Evolutionary conservation across 1,139 yeast species (phyloP).

Genomic region (Saccharomycopsis crataegensis): DNA sequence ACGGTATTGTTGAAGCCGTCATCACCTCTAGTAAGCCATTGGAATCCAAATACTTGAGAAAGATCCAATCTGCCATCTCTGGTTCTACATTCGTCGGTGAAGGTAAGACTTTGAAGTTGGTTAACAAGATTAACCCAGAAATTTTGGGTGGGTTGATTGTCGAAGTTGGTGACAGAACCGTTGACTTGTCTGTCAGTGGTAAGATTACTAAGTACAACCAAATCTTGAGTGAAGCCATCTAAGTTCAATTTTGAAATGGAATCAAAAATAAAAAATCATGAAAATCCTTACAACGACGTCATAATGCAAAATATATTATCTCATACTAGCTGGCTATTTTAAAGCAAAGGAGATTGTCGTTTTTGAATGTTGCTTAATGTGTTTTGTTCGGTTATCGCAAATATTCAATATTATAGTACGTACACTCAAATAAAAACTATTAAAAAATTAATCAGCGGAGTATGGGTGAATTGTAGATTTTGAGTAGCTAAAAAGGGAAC

Average conservation of each 20-base stretch:
- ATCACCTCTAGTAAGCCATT: constrained; percentile 85
- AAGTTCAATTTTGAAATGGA: constrained; percentile 23
- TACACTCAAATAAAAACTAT: too few species aligned
- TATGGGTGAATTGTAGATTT: too few species aligned
- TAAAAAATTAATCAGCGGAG: too few species aligned
- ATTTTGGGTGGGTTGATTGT: constrained; percentile 94
- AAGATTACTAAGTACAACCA: constrained; percentile 87
- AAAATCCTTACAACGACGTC: too few species aligned
- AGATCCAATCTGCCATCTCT: constrained; percentile 72
- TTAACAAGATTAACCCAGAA: constrained; percentile 80
- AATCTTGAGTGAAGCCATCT: constrained; percentile 77
- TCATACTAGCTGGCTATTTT: too few species aligned
- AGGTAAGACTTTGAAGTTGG: constrained; percentile 78
- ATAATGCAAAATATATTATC: too few species aligned
- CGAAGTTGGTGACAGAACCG: constrained; percentile 95
- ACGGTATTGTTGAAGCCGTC: constrained; percentile 88
- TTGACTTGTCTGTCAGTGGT: constrained; percentile 81
- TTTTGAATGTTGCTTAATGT: too few species aligned
- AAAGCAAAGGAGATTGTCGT: too few species aligned
- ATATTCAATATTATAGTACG: too few species aligned
- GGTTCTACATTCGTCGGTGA: constrained; percentile 76
- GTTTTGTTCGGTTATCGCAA: too few species aligned
- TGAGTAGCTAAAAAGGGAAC: too few species aligned
- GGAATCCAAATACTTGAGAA: constrained; percentile 72
- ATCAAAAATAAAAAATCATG: too few species aligned